Percentiles rank a stretch among this genome's conserved stretches.
Evolutionary conservation across 1,139 yeast genomes (phyloP).

Genomic region (Petasospora fabianii): DNA sequence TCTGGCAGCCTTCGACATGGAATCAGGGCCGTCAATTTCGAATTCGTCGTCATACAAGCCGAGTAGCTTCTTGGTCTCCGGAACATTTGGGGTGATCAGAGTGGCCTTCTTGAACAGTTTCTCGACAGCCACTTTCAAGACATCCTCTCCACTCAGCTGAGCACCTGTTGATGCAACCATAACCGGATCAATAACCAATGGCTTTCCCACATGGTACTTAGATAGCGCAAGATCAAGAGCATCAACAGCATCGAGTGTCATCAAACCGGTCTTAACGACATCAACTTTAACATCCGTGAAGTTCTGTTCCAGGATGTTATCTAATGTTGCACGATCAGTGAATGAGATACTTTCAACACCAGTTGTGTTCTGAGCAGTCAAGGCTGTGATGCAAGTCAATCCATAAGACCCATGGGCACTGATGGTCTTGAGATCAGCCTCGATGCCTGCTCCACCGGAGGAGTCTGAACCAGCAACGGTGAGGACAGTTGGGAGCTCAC

Average conservation of each 20-base stretch:
- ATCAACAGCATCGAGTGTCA: slow-evolving; percentile 55
- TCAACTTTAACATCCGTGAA: slow-evolving; percentile 63
- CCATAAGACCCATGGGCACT: slow-evolving; percentile 79
- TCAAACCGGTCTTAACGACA: slow-evolving; percentile 81
- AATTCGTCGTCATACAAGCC: slow-evolving; percentile 25
- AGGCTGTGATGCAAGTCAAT: slow-evolving; percentile 72
- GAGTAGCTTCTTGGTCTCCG: slow-evolving; percentile 53
- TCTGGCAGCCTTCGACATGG: slow-evolving; percentile 41
- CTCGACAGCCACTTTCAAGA: slow-evolving; percentile 42
- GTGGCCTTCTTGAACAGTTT: slow-evolving; percentile 52
- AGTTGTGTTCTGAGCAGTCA: slow-evolving; percentile 78
- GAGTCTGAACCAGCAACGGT: slow-evolving; percentile 84
- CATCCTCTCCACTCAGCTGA: slow-evolving; percentile 45
- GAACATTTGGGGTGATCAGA: slow-evolving; percentile 73
- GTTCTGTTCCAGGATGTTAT: slow-evolving; percentile 48
- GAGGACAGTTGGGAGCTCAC: slow-evolving; percentile 38
- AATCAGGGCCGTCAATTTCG: slow-evolving; percentile 31
- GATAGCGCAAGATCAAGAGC: slow-evolving; percentile 40
- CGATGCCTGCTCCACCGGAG: slow-evolving; percentile 95
- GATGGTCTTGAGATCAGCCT: slow-evolving; percentile 85
- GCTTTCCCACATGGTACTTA: slow-evolving; percentile 32
- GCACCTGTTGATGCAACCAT: slow-evolving; percentile 79
- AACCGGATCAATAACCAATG: slow-evolving; percentile 75
- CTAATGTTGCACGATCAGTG: slow-evolving; percentile 43
- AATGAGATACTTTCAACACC: slow-evolving; percentile 53